Conservation (phyloP, 371 early-diverging fungal species). For the Mucor plumbeus region DNA sequence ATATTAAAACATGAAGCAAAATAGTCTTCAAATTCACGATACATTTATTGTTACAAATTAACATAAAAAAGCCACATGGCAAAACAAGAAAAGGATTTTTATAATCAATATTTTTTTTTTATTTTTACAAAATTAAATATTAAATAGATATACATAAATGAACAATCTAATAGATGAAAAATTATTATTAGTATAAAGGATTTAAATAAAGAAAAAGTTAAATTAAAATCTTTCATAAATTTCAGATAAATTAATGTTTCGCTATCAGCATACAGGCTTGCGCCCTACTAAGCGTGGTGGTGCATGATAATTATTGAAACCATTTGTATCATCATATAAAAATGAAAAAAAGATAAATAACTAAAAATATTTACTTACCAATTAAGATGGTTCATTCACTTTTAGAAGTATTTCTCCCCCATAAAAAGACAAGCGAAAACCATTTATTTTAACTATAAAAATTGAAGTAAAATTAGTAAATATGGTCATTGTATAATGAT, state of each 20-base stretch:
- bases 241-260: conserved; percentile 26
- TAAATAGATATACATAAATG: background rate
- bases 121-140: too few species aligned
- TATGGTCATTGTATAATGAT: background rate
- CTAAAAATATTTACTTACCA: conserved; percentile 16
- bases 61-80: too few species aligned
- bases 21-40: too few species aligned
- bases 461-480: background rate
- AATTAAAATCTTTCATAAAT: conserved; percentile 11
- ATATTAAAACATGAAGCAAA: too few species aligned
- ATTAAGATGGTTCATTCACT: background rate
- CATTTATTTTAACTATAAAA: background rate
- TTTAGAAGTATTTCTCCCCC: background rate
- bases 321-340: conserved; percentile 26
- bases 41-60: too few species aligned
- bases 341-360: conserved; percentile 6
- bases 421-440: background rate
- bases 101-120: too few species aligned
- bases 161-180: background rate
- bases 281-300: conserved; percentile 32
- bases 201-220: background rate
- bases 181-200: background rate
- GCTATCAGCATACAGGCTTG: conserved; percentile 25
- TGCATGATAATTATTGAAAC: conserved; percentile 32
- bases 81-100: too few species aligned